Evolutionary conservation across 495 filamentous ascomycete genomes (phyloP).

Genomic region (Extremus antarcticus): DNA sequence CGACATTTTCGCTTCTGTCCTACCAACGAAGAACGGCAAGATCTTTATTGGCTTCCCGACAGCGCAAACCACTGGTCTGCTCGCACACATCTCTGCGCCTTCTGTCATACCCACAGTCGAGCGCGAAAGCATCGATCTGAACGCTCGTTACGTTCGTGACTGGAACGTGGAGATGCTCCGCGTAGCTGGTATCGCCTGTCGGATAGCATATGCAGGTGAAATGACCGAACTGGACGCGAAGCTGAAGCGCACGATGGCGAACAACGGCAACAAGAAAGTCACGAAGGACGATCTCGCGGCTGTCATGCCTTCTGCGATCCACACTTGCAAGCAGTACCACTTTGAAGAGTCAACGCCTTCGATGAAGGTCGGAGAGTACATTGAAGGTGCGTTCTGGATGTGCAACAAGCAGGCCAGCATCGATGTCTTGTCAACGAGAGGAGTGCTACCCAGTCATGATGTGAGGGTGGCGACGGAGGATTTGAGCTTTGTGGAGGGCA

Average conservation of each 20-base stretch:
- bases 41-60: slow-evolving; percentile 98
- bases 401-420: slow-evolving; percentile 69
- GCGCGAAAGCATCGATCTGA: slow-evolving; percentile 90
- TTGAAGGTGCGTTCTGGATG: slow-evolving; percentile 92
- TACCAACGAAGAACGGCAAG: slow-evolving; percentile 75
- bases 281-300: slow-evolving; percentile 49
- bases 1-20: slow-evolving; percentile 79
- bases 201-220: slow-evolving; percentile 76
- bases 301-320: slow-evolving; percentile 66
- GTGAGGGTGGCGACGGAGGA: slow-evolving; percentile 75
- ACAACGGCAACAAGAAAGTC: slow-evolving; percentile 38
- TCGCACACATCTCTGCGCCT: slow-evolving; percentile 94
- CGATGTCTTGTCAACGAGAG: slow-evolving; percentile 76
- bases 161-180: slow-evolving; percentile 97
- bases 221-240: slow-evolving; percentile 59
- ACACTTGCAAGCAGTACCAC: slow-evolving; percentile 70
- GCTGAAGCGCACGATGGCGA: slow-evolving; percentile 30
- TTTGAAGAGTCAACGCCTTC: slow-evolving; percentile 84
- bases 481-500: slow-evolving; percentile 78
- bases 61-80: slow-evolving; percentile 86
- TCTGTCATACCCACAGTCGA: slow-evolving; percentile 98
- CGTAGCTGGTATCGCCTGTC: slow-evolving; percentile 77
- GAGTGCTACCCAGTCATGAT: slow-evolving; percentile 64
- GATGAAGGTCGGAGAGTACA: slow-evolving; percentile 62
- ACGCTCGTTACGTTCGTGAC: slow-evolving; percentile 80